A percentile compares a stretch with the other conserved stretches of the same genome.
Conservation (phyloP, 2,329 filamentous ascomycete species). For the Lecanicillium sp. region DNA sequence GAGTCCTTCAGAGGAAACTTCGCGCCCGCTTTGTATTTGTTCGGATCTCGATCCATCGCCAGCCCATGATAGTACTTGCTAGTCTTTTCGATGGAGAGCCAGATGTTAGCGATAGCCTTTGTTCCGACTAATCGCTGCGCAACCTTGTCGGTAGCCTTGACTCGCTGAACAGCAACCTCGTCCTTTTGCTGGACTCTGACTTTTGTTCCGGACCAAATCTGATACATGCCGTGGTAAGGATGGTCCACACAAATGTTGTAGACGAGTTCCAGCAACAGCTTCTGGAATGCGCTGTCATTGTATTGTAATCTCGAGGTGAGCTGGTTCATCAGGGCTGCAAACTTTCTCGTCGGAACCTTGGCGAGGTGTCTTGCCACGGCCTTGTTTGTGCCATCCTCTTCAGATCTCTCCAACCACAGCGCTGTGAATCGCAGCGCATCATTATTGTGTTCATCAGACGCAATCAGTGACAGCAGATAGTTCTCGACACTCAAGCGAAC, state of each 20-base stretch:
- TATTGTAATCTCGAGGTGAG: conserved; percentile 85
- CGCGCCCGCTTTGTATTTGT: conserved; percentile 59
- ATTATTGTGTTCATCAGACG: conserved; percentile 83
- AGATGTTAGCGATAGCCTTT: conserved; percentile 46
- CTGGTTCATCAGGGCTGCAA: conserved; percentile 90
- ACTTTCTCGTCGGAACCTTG: conserved; percentile 81
- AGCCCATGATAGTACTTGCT: conserved; percentile 60
- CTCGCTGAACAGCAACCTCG: conserved; percentile 64
- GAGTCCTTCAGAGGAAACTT: conserved; percentile 60
- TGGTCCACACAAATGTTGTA: conserved; percentile 84
- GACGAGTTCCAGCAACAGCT: conserved; percentile 64
- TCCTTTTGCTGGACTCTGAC: conserved; percentile 64
- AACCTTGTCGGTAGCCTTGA: conserved; percentile 64
- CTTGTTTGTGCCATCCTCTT: conserved; percentile 67
- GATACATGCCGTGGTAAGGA: conserved; percentile 95
- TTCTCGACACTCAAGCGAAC: conserved; percentile 87
- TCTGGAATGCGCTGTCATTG: conserved; percentile 65
- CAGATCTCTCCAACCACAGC: conserved; percentile 83
- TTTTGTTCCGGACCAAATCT: conserved; percentile 79
- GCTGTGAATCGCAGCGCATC: conserved; percentile 89
- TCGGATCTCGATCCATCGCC: conserved; percentile 56
- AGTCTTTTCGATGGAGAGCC: conserved; percentile 65
- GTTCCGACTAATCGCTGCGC: conserved; percentile 51
- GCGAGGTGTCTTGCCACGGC: conserved; percentile 64
- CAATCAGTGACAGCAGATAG: conserved; percentile 75